Percentiles rank a stretch among this genome's conserved stretches.
Evolutionary conservation across 2,329 filamentous ascomycete species (phyloP).

Genomic region (Botryotinia calthae): DNA sequence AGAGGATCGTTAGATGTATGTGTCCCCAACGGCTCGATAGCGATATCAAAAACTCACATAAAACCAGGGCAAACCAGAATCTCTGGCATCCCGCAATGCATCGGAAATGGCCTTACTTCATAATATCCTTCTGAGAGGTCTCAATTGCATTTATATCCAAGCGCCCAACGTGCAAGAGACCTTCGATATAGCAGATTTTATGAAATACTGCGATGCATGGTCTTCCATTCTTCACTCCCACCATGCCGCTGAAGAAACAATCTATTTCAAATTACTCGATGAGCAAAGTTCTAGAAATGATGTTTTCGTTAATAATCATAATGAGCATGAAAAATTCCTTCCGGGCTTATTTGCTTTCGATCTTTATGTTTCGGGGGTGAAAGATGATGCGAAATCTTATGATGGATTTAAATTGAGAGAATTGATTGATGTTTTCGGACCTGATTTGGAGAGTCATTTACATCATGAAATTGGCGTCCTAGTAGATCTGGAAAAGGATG

Average conservation of each 20-base stretch:
- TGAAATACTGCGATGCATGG: constrained; percentile 25
- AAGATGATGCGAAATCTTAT: constrained; percentile 36
- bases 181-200: constrained; percentile 40
- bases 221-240: constrained; percentile 40
- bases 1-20: constrained; percentile 9
- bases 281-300: constrained; percentile 35
- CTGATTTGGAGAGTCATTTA: constrained; percentile 41
- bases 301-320: constrained; percentile 40
- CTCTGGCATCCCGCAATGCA: constrained; percentile 29
- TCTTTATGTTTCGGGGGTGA: constrained; percentile 38
- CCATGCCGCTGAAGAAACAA: constrained; percentile 42
- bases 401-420: constrained; percentile 37
- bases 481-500: constrained; percentile 38
- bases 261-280: constrained; percentile 44
- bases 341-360: constrained; percentile 39
- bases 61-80: constrained; percentile 12
- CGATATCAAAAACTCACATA: neutral
- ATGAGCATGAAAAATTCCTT: constrained; percentile 45
- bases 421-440: constrained; percentile 42
- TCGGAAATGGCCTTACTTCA: constrained; percentile 40
- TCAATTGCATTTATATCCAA: constrained; percentile 42
- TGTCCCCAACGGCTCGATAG: neutral
- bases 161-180: constrained; percentile 40
- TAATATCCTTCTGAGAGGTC: constrained; percentile 42
- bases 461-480: constrained; percentile 43